Conservation (phyloP, 129 eudicot genomes). For the Chrysanthemum seticuspe region DNA sequence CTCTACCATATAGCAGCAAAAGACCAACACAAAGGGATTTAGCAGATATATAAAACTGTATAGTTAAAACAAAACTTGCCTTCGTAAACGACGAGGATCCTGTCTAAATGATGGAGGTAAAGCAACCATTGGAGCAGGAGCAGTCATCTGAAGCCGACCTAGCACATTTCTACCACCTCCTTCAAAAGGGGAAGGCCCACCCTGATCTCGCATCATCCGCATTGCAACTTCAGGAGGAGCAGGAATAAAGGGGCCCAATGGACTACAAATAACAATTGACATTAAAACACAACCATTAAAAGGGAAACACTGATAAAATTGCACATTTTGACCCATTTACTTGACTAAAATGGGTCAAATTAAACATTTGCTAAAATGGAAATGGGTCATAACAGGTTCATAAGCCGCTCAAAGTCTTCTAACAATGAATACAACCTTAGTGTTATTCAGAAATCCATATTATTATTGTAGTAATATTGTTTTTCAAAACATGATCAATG, state of each 20-base stretch:
- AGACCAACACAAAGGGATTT: not conserved
- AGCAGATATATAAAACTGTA: not conserved
- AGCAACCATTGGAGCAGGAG: slow-evolving; percentile 71
- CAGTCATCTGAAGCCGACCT: slow-evolving; percentile 52
- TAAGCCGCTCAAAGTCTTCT: not conserved
- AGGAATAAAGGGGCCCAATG: slow-evolving; percentile 97
- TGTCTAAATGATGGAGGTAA: slow-evolving; percentile 82
- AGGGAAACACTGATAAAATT: too few species aligned
- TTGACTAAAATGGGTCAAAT: not conserved
- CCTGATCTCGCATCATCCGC: slow-evolving; percentile 94
- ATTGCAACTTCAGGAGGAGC: slow-evolving; percentile 99
- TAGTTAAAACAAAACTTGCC: slow-evolving; percentile 38
- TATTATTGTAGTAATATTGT: too few species aligned
- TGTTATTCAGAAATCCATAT: too few species aligned
- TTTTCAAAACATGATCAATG: too few species aligned
- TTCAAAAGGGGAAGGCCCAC: slow-evolving; percentile 86
- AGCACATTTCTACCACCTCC: slow-evolving; percentile 77
- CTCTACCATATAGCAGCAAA: too few species aligned
- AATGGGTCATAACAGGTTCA: not conserved
- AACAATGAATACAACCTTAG: not conserved
- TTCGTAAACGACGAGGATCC: slow-evolving; percentile 89
- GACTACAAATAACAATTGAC: slow-evolving; percentile 46
- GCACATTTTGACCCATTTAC: not conserved
- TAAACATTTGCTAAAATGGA: too few species aligned
- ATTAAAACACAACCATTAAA: not conserved